Base-by-base conservation (phyloP, 345 rosid species). In the Brassica carinata region DNA sequence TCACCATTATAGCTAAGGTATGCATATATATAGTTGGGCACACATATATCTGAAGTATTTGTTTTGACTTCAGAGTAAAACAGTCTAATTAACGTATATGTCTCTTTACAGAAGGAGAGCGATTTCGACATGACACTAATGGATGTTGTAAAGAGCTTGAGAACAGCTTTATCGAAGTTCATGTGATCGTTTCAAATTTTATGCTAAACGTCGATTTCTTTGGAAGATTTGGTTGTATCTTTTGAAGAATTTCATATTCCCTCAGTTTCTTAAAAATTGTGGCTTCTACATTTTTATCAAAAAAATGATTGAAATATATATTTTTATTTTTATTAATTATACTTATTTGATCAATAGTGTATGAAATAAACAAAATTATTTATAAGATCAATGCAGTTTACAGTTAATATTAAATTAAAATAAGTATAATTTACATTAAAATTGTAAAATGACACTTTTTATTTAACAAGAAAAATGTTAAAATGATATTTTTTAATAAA, bases 1-100 rank as follows among this genome's bases (percentile, higher is more conserved):
- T 95, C 36, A 91, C 97, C 3, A 77, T 95, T 15, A 77, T 89
- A 75, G 90, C 96, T 77, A 88, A 87, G 96, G 99, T 91, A 86
- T 69, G 65, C 8, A 36, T 34, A 57, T 8, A 38, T 63, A 23
- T 9, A 27, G 11, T 27, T 17, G 17, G 23, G 2, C 17, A 6
- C 13, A 29, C 14, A 17, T 14, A 66, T 18, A 75, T 15, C 70
- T 31, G 1, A 70, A 63, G 18, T 48, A 62, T 40, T 33, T 31
- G 57, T 45, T 69, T 27, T 69, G 5, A 2, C 29, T 29, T 11
- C 11, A 23, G 19, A 38, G 34, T 45, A 23, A 48, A 38, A 38
- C 48, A 6, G 5, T 17, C 51, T 74, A 38, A 38, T 38, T 8
- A 63, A 10, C 45, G 67, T 67, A 3, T 45, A 57, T 63, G 7